Conservation (phyloP, 345 rosid species). For the Cardamine chenopodiifolia region DNA sequence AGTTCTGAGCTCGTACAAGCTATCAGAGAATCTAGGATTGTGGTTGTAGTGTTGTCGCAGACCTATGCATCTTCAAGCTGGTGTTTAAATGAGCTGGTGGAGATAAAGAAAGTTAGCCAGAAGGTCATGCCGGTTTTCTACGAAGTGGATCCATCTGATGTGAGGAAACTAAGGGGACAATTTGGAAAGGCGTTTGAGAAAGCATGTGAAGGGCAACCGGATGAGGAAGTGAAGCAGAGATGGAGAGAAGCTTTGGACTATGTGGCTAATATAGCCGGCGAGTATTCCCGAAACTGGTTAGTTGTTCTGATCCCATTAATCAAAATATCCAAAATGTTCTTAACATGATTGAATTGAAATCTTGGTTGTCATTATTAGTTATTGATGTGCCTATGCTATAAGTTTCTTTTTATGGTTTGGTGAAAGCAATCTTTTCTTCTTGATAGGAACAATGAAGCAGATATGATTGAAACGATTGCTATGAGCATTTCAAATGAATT, state of each 20-base stretch:
- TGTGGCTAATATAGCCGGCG: conserved; percentile 31
- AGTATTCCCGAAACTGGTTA: conserved; percentile 26
- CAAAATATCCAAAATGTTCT: not conserved
- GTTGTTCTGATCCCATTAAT: not conserved
- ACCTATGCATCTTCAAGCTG: conserved; percentile 33
- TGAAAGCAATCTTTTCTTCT: not conserved
- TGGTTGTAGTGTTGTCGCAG: conserved; percentile 7
- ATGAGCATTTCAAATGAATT: conserved; percentile 7
- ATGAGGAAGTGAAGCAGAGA: conserved; percentile 21
- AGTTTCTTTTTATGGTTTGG: not conserved
- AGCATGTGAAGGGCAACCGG: conserved; percentile 6
- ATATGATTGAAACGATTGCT: conserved; percentile 28
- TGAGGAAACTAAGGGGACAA: conserved; percentile 21
- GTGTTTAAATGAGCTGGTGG: conserved; percentile 28
- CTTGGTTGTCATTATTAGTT: not conserved
- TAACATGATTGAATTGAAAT: conserved; percentile 6
- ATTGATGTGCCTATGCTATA: not conserved
- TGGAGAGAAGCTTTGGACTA: conserved; percentile 32
- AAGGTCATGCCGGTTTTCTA: conserved; percentile 25
- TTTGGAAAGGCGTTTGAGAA: conserved; percentile 26
- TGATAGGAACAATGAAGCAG: conserved; percentile 28
- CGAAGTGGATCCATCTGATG: conserved; percentile 34
- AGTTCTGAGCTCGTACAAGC: conserved; percentile 28
- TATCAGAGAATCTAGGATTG: conserved; percentile 25
- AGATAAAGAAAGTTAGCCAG: conserved; percentile 12